Evolutionary conservation across 495 filamentous ascomycete species (phyloP).

Genomic region (Melanomma pulvis-pyrius): DNA sequence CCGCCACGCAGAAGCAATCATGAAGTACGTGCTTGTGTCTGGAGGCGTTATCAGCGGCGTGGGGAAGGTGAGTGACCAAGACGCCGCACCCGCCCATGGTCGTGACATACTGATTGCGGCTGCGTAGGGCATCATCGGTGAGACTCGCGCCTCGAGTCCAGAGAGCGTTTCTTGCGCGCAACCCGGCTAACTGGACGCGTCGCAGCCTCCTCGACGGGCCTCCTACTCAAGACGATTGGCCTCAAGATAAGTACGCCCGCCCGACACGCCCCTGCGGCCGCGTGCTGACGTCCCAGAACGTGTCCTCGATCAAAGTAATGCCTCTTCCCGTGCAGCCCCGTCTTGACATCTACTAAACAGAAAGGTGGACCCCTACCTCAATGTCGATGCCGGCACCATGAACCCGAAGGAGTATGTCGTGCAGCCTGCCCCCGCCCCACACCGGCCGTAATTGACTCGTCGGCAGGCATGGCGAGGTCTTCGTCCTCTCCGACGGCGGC

Average conservation of each 20-base stretch:
- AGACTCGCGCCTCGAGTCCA: conserved; percentile 31
- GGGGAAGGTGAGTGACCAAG: conserved; percentile 52
- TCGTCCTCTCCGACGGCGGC: conserved; percentile 73
- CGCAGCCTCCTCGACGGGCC: conserved; percentile 67
- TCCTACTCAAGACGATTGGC: conserved; percentile 83
- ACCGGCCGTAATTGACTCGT: neutral
- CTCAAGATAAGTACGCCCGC: conserved; percentile 58
- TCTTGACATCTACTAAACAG: too few relatives aligned
- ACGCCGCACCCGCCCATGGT: neutral
- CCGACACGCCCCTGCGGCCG: conserved; percentile 20
- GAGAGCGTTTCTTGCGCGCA: conserved; percentile 1
- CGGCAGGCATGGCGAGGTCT: conserved; percentile 70
- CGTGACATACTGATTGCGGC: neutral
- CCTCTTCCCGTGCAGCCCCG: too few relatives aligned
- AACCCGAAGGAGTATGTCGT: conserved; percentile 69
- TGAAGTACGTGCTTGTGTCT: conserved; percentile 85
- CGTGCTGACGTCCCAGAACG: conserved; percentile 49
- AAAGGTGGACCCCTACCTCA: conserved; percentile 86
- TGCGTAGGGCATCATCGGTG: conserved; percentile 72
- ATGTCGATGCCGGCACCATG: conserved; percentile 84
- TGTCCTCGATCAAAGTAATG: conserved; percentile 68
- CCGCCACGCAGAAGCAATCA: conserved; percentile 49
- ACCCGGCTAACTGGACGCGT: conserved; percentile 39
- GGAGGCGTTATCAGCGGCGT: conserved; percentile 79
- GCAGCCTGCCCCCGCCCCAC: neutral